phyloP scores from a whole-genome alignment of 371 early-diverging fungal species.

The Rhizopus delemar region DNA sequence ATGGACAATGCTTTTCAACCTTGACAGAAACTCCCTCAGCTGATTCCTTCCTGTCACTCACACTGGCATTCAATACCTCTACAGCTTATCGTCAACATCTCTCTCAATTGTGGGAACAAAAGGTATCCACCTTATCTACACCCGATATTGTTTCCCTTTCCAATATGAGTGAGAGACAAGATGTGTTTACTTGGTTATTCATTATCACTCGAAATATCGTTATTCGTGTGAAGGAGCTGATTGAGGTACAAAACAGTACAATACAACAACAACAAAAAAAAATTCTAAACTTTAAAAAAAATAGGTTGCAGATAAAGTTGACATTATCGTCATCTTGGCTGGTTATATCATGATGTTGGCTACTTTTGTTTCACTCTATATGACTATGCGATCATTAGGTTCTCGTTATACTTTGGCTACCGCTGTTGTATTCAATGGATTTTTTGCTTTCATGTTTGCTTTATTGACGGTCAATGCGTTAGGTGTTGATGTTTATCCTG shows the following conservation, averaged over 20 bases:
- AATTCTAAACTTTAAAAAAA: slow-evolving; percentile 4
- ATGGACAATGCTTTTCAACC: slow-evolving; percentile 31
- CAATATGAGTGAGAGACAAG: slow-evolving; percentile 21
- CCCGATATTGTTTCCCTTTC: slow-evolving; percentile 36
- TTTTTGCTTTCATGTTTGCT: slow-evolving; percentile 80
- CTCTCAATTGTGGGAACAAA: slow-evolving; percentile 52
- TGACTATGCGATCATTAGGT: slow-evolving; percentile 86
- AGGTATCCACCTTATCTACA: slow-evolving; percentile 41
- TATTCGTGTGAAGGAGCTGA: slow-evolving; percentile 58
- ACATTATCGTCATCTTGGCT: slow-evolving; percentile 77
- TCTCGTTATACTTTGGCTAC: slow-evolving; percentile 78
- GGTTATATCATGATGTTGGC: slow-evolving; percentile 87
- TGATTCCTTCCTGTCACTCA: slow-evolving; percentile 46
- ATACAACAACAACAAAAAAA: not conserved
- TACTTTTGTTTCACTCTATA: slow-evolving; percentile 79
- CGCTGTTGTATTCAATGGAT: slow-evolving; percentile 67
- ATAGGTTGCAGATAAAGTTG: slow-evolving; percentile 73
- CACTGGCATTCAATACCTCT: slow-evolving; percentile 60
- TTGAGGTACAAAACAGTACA: slow-evolving; percentile 41
- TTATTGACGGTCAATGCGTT: slow-evolving; percentile 67
- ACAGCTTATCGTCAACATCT: slow-evolving; percentile 49
- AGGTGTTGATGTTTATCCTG: slow-evolving; percentile 71
- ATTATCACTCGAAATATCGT: slow-evolving; percentile 53
- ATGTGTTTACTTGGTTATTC: slow-evolving; percentile 45
- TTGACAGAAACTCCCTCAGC: slow-evolving; percentile 12